Base-by-base conservation (phyloP, 2,329 filamentous ascomycete species). In the Colletotrichum sp. region DNA sequence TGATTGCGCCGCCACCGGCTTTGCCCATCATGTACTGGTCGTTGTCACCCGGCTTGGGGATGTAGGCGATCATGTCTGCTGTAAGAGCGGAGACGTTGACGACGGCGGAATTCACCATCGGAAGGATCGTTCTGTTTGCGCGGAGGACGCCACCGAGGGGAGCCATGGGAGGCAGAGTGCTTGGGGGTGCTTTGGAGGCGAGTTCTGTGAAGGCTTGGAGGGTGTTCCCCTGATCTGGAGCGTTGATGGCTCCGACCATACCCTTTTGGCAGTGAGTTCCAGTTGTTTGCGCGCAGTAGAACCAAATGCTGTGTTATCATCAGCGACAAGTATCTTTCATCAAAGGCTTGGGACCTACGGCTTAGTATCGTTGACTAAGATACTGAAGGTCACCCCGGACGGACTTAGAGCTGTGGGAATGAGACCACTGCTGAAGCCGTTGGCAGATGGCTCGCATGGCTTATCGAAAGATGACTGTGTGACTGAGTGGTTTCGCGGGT, bases 221-320 rank as follows among this genome's bases (percentile, higher is more conserved):
- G 1, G 85, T 87, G 78, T 85, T 86, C 65, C 85, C 84, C 3
- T 78, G 73, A 0, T 75, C 36, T 1, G 81, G 78, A n/a, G 84
- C 84, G 78, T 90, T 90, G 77, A 90, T 86, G 55, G 86, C 84
- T 70, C 87, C 86, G 21, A 87, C 84, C 88, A 90, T 90, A 49
- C 88, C 88, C 4, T 80, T 78, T 63, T 85, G 83, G 77, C 84
- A 85, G 72, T 85, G 83, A 4, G 79, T 81, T 30, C 81, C 81
- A 8, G 72, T 78, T 1, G 81, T 81, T 74, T 85, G 84, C 24
- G 81, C 84, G 76, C 84, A 84, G 80, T 86, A 86, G 77, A 85
- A 86, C 83, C 83, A 85, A 57, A 85, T 78, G 16, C 63, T 66
- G 3, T 10, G 24, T 5, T 1, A 0, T 0, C 0, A 16, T 65